Percentiles rank a stretch among this genome's conserved stretches.
Evolutionary conservation across 495 filamentous ascomycete species (phyloP).

Genomic region (Aspergillus egyptiacus): DNA sequence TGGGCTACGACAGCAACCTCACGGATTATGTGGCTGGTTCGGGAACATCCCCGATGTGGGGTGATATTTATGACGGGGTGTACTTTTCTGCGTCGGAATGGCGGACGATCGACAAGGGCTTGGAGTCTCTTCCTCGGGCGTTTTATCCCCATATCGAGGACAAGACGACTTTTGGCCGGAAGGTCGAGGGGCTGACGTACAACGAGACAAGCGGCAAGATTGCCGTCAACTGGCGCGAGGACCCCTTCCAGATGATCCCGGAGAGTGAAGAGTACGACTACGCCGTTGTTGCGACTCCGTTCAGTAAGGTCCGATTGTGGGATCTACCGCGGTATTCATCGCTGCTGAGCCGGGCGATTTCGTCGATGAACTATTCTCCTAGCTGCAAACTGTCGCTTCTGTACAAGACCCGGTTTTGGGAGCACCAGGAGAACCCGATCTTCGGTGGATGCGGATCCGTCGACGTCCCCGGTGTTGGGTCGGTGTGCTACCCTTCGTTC

Average conservation of each 20-base stretch:
- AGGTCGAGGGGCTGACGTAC: constrained; percentile 43
- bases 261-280: constrained; percentile 56
- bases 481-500: constrained; percentile 60
- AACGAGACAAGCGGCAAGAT: constrained; percentile 37
- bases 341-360: constrained; percentile 53
- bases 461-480: constrained; percentile 54
- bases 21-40: constrained; percentile 43
- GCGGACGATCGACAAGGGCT: constrained; percentile 60
- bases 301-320: constrained; percentile 52
- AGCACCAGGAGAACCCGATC: constrained; percentile 55
- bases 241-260: constrained; percentile 34
- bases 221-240: constrained; percentile 42
- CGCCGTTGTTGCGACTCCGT: constrained; percentile 57
- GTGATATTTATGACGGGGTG: constrained; percentile 38
- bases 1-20: constrained; percentile 48
- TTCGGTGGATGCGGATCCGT: constrained; percentile 53
- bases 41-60: constrained; percentile 23
- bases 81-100: constrained; percentile 57
- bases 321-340: constrained; percentile 46
- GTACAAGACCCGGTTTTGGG: constrained; percentile 64
- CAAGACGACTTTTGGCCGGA: constrained; percentile 48
- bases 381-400: constrained; percentile 63
- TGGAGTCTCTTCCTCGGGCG: constrained; percentile 54
- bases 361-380: constrained; percentile 48
- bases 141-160: constrained; percentile 55